Base-by-base conservation (phyloP, 441 rosid genomes). In the Metrosideros polymorpha region DNA sequence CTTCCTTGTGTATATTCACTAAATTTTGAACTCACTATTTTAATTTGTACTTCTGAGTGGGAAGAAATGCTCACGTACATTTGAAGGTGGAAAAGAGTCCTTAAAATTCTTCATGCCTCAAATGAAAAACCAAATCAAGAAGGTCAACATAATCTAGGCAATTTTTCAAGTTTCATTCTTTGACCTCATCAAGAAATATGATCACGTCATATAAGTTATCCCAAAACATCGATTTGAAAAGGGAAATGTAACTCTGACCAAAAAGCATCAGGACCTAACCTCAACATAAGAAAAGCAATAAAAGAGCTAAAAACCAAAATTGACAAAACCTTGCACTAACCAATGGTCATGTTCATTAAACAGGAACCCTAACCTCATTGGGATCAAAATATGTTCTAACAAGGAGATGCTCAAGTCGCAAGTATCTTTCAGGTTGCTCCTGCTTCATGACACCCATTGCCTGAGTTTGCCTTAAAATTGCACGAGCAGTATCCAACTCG, bases 371-470 rank as follows among this genome's bases (percentile, higher is more conserved):
- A 59, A 98, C 99, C 98, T 98, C 99, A 89, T 94, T 95, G 1
- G 99, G 99, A 92, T 98, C 99, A 90, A 97, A 98, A 88, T 98
- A 98, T 75, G 99, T 95, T 91, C 98, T 94, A 88, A 98, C 99
- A 75, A 98, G 92, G 83, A 97, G 98, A 93, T 98, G 99, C 91
- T 98, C 99, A 75, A 97, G 98, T 83, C 94, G 91, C 96, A 98
- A 91, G 92, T 97, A 97, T 93, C 99, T 93, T 86, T 96, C 99
- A n/a, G 99, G 97, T 90, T 97, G 98, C 93, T 98, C 99, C 93
- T 98, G 99, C 93, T 98, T 98, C 99, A 98, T 95, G 86, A 96
- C 96, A 87, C 99, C 98, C 99, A 98, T 98, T 84, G 96, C 99
- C 90, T 97, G 99, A 77, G 99, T 98, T 90, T 98, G 99, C 93